Evolutionary conservation across 2,329 filamentous ascomycete genomes (phyloP).

Genomic region (Phaeosphaeria sp.): DNA sequence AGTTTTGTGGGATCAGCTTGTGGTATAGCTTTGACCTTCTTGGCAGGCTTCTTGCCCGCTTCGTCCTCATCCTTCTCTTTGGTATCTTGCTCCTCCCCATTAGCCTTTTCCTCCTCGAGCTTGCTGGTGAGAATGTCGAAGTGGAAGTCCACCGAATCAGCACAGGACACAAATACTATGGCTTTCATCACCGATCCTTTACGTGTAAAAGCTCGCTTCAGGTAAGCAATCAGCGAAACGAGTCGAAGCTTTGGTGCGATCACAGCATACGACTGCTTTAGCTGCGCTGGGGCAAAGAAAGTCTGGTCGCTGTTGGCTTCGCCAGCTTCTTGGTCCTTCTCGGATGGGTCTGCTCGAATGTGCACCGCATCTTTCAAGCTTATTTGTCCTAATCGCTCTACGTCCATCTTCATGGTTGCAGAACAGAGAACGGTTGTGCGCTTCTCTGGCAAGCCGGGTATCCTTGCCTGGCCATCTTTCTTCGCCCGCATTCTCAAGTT

Average conservation of each 20-base stretch:
- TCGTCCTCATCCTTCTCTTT: constrained; percentile 28
- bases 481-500: constrained; percentile 68
- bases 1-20: constrained; percentile 50
- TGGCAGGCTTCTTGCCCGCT: constrained; percentile 24
- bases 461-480: constrained; percentile 56
- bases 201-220: constrained; percentile 86
- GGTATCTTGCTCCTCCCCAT: constrained; percentile 29
- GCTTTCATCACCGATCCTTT: constrained; percentile 95
- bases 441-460: constrained; percentile 72
- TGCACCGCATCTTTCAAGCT: constrained; percentile 92
- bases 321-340: constrained; percentile 58
- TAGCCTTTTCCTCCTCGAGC: constrained; percentile 35
- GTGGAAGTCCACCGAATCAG: constrained; percentile 96
- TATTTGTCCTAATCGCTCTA: constrained; percentile 91
- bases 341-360: constrained; percentile 71
- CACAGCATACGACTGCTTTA: constrained; percentile 90
- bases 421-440: constrained; percentile 91
- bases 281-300: constrained; percentile 86
- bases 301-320: constrained; percentile 56
- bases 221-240: constrained; percentile 81
- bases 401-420: constrained; percentile 97
- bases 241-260: constrained; percentile 89
- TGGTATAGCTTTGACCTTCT: constrained; percentile 49
- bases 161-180: constrained; percentile 95
- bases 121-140: constrained; percentile 75